Evolutionary conservation across 768 basidiomycete species (phyloP).

Genomic region (Leucosporidium creatinivorum): DNA sequence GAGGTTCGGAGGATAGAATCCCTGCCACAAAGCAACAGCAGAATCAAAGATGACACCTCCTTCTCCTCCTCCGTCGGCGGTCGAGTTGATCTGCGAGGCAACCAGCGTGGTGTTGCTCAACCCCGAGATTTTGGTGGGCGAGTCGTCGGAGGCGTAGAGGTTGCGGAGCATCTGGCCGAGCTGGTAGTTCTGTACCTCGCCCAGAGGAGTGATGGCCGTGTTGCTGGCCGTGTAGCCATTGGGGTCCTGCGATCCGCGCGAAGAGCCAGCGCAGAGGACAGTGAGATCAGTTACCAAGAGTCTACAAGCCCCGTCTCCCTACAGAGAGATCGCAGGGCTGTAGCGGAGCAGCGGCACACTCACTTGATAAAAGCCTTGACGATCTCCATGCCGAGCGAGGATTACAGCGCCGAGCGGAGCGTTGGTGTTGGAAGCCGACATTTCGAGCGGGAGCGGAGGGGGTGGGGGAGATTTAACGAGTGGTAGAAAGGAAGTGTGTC

Average conservation of each 20-base stretch:
- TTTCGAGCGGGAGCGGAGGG: not conserved
- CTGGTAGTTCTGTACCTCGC: slow-evolving; percentile 45
- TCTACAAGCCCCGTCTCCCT: not conserved
- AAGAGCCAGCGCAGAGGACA: not conserved
- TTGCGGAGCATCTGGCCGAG: slow-evolving; percentile 52
- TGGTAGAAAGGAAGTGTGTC: too few relatives aligned
- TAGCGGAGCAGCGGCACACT: not conserved
- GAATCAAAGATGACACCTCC: slow-evolving; percentile 61
- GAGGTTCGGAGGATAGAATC: slow-evolving; percentile 55
- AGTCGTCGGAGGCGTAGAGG: slow-evolving; percentile 55
- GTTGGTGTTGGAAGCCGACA: slow-evolving; percentile 27
- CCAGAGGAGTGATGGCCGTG: slow-evolving; percentile 51
- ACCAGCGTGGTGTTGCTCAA: slow-evolving; percentile 54
- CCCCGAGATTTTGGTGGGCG: slow-evolving; percentile 52
- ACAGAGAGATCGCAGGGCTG: slow-evolving; percentile 22
- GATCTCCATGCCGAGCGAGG: slow-evolving; percentile 56
- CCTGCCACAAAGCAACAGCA: slow-evolving; percentile 44
- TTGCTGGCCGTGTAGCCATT: slow-evolving; percentile 44
- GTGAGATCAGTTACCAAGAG: slow-evolving; percentile 18
- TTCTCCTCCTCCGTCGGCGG: slow-evolving; percentile 65
- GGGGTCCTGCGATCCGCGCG: slow-evolving; percentile 16
- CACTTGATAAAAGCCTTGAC: slow-evolving; percentile 31
- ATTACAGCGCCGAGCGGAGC: slow-evolving; percentile 47
- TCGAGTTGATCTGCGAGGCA: slow-evolving; percentile 58
- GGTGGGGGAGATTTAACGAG: not conserved